Conservation (phyloP, 176 grass and related monocot genomes). For the Triticum turgidum region DNA sequence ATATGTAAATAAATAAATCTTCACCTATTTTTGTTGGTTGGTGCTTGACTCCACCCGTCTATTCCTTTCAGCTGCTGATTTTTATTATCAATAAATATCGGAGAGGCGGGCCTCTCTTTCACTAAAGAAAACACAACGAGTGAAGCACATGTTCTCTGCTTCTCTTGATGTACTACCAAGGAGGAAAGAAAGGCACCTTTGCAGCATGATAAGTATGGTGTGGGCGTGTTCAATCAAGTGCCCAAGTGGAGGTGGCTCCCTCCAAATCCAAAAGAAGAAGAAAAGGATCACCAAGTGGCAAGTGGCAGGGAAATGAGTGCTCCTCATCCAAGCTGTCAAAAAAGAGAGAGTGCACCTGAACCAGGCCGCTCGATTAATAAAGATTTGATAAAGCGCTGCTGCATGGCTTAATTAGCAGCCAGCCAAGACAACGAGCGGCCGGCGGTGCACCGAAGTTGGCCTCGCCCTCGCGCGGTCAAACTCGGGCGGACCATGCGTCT, state of each 20-base stretch:
- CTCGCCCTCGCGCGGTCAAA: too few species aligned
- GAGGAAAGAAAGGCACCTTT: neutral
- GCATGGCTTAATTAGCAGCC: neutral
- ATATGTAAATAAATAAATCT: too few species aligned
- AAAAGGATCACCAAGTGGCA: neutral
- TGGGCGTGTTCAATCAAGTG: neutral
- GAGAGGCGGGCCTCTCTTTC: too few species aligned
- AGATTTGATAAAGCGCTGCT: neutral
- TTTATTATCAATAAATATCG: too few species aligned
- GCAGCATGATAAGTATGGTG: neutral
- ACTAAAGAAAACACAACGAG: too few species aligned
- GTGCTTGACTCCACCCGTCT: neutral
- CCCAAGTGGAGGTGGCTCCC: neutral
- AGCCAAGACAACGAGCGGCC: neutral
- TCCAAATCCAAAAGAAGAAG: neutral
- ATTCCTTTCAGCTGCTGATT: too few species aligned
- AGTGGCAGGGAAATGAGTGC: neutral
- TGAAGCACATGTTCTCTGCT: too few species aligned
- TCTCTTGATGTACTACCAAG: neutral
- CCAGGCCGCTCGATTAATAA: too few species aligned
- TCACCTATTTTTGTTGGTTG: slow-evolving; percentile 3
- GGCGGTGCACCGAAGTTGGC: too few species aligned
- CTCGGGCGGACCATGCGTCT: too few species aligned
- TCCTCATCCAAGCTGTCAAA: too few species aligned
- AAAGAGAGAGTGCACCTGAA: too few species aligned